Evolutionary conservation across 2,329 filamentous ascomycete genomes (phyloP), one percentile per base, ranked within the genome.

Genomic region (Chrysoporthe austroafricana): DNA sequence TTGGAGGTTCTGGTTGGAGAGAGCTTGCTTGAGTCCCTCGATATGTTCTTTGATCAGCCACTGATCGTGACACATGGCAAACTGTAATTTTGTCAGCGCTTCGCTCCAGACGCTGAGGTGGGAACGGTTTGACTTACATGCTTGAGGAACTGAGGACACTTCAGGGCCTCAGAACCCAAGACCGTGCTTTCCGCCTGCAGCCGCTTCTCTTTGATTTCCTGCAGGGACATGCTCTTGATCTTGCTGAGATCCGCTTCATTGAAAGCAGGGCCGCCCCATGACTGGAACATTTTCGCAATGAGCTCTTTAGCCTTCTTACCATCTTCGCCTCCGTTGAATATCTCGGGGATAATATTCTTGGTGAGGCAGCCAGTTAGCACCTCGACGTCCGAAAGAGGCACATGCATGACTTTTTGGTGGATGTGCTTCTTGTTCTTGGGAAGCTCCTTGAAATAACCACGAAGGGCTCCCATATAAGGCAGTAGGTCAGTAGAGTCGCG

Each of bases 11-110:
- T 98, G 95, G 77, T 98, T 94, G 1, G 96, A 97, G 80, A 98
- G 93, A 39, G 95, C 85, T 75, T 93, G 91, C 70, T 94, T 93
- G 68, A 99, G 84, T 70, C 94, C 90, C 16, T 90, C 88, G 73
- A 99, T 97, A 73, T 96, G 94, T 77, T 97, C 94, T 77, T 96
- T 93, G 77, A 99, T 93, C 59, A 97, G 86, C 94, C 95, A 98
- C 79, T 97, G 92, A 76, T 97, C 93, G 75, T 99, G 94, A 75
- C 94, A 92, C 92, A 97, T 96, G 70, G 94, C 91, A 76, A 96
- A 97, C 91, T 95, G 64, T 4, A 83, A 73, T 86, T 88, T 80
- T 85, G 62, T 72, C 69, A 68, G 66, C 65, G 48, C 9, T 32
- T 8, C 8, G 7, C 39, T 42, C 2, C 9, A 14, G 6, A 16